Base-by-base conservation (phyloP, 495 filamentous ascomycete genomes). In the Hypomontagnella submonticulosa region DNA sequence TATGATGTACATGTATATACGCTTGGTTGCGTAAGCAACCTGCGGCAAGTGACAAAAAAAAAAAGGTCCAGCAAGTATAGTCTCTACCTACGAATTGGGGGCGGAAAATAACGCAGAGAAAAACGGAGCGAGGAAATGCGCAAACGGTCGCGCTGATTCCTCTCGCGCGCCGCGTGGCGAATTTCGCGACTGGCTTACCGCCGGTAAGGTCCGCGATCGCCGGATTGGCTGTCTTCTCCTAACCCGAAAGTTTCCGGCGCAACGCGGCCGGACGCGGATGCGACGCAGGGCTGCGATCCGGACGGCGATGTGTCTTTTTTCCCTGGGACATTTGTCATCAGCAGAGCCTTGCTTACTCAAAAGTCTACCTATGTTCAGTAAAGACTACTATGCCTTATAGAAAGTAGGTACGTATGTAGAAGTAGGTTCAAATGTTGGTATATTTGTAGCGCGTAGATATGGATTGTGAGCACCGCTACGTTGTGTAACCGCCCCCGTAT, bases 171-270 rank as follows among this genome's bases (percentile, higher is more conserved):
- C 36, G 48, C 33, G 40, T 52, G 57, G 57, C 47, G 57, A 51
- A 55, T 32, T 20, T 37, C 12, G 10, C 44, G 57, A 36, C 57
- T 51, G 15, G 33, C 48, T 58, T 58, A 65, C 56, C 59, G 59
- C 65, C 65, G 58, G 65, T 38, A 18, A 60, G 23, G 54, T 18
- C 65, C 65, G 65, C 54, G 54, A 42, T 0, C 43, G 32, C 10
- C 38, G 59, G 46, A 67, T 63, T 68, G 59, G 65, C 12, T 41
- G 48, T 48, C 53, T 56, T 40, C 13, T 66, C 27, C 32, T 32
- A 1, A 16, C 9, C 6, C 19, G 34, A 15, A 10, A 41, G 15
- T 13, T 32, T 15, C 42, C 54, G 54, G 2, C 15, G 32, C 43
- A 13, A 43, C 32, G 30, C 53, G 53, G 46, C 8, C 38, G 61